Conservation (phyloP, 2,329 filamentous ascomycete genomes). For the Aspergillus arachidicola region DNA sequence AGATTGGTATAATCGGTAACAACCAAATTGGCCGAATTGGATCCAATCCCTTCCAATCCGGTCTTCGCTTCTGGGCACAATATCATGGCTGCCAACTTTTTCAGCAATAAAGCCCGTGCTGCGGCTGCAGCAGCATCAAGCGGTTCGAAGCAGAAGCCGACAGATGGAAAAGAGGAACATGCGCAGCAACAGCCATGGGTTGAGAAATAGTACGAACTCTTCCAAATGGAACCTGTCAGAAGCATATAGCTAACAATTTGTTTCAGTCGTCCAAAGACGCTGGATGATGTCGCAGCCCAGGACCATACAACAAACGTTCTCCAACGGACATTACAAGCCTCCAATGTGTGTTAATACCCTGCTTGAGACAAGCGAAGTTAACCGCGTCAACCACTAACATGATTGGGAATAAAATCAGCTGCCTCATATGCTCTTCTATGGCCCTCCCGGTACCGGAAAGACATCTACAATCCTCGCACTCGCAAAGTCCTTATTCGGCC, state of each 20-base stretch:
- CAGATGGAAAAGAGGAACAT: conserved; percentile 63
- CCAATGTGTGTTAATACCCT: conserved; percentile 65
- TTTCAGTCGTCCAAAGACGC: conserved; percentile 81
- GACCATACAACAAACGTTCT: conserved; percentile 95
- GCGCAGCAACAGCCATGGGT: conserved; percentile 87
- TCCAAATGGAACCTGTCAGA: background rate
- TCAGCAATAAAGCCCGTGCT: conserved; percentile 87
- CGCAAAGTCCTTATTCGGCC: conserved; percentile 95
- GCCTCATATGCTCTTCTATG: conserved; percentile 99
- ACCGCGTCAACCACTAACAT: background rate
- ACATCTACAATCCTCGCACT: conserved; percentile 96
- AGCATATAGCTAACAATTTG: conserved; percentile 1
- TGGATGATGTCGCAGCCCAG: conserved; percentile 94
- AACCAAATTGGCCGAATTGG: conserved; percentile 9
- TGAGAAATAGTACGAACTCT: conserved; percentile 81
- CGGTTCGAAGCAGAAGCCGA: conserved; percentile 66
- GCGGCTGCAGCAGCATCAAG: conserved; percentile 74
- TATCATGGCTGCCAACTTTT: conserved; percentile 77
- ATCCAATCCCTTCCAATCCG: background rate
- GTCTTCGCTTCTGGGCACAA: background rate
- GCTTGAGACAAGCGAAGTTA: background rate
- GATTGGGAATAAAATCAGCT: conserved; percentile 55
- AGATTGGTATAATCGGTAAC: background rate
- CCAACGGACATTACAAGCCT: conserved; percentile 87
- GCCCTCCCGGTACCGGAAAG: conserved; percentile 95